Conservation (phyloP, 805 yeast genomes). For the Nakazawaea ernobii region DNA sequence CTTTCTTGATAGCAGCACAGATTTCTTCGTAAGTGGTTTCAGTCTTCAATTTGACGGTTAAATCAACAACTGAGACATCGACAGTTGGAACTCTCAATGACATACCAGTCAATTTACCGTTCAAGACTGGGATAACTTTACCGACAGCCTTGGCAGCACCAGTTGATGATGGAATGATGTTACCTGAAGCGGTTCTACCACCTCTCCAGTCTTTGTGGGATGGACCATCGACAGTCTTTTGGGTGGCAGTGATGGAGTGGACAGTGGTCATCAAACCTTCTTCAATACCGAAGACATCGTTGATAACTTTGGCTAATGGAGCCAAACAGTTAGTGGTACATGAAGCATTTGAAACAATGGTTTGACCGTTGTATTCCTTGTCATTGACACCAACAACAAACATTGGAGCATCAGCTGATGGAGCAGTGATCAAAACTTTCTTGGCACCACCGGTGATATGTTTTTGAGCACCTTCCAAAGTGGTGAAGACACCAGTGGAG, state of each 20-base stretch:
- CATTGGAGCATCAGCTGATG: constrained; percentile 93
- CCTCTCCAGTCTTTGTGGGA: constrained; percentile 99
- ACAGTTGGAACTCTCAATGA: constrained; percentile 91
- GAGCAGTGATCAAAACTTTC: constrained; percentile 93
- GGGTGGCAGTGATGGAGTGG: constrained; percentile 94
- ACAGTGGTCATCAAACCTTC: constrained; percentile 96
- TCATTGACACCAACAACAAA: constrained; percentile 90
- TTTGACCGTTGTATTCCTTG: constrained; percentile 68
- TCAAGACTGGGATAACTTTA: constrained; percentile 84
- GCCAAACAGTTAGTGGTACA: constrained; percentile 96
- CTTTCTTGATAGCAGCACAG: constrained; percentile 67
- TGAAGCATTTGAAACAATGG: constrained; percentile 85
- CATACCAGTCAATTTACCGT: constrained; percentile 93
- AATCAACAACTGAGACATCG: constrained; percentile 90
- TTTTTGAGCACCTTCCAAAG: constrained; percentile 70
- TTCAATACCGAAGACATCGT: constrained; percentile 81
- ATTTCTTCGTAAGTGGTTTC: constrained; percentile 80
- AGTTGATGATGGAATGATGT: constrained; percentile 92
- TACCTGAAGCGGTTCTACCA: constrained; percentile 94
- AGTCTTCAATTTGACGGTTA: constrained; percentile 77
- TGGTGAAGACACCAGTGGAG: constrained; percentile 94
- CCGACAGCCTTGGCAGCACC: constrained; percentile 99
- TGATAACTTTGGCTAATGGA: constrained; percentile 85
- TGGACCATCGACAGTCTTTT: constrained; percentile 95
- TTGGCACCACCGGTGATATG: constrained; percentile 90